Base-by-base conservation (phyloP, 768 basidiomycete genomes). In the Pluteus cervinus region DNA sequence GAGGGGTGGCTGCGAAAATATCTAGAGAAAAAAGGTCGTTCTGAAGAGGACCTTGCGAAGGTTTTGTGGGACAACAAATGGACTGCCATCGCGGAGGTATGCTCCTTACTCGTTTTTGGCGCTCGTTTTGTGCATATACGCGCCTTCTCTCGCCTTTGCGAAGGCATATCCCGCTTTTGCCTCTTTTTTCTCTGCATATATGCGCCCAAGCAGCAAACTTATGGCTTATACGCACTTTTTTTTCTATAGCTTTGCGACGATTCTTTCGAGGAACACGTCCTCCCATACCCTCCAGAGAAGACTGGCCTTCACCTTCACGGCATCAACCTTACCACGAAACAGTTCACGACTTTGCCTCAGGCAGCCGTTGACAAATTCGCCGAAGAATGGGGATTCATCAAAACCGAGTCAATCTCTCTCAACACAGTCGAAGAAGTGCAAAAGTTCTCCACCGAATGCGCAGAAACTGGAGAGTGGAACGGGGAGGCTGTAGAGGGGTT, bases 241-340 rank as follows among this genome's bases (percentile, higher is more conserved):
- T 18, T 22, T 7, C 26, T n/a, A 0, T 49, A 97, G 93, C 80
- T 99, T 5, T 99, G 96, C 55, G 96, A 99, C 52, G 96, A 99
- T 59, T 75, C 73, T 0, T 98, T 98, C 56, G 94, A 99, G 51
- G 94, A 98, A 54, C 96, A 99, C 51, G 94, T 98, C 38, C 73
- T 99, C 0, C 66, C 77, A 0, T 94, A 91, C 53, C 64, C 88
- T 0, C 69, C 77, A 3, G 81, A 94, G 14, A 76, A 78, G 41
- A 87, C 90, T 0, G 94, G 93, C 3, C 76, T 97, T 1, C 90
- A 97, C 50, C 72, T 98, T 0, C 96, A 98, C 62, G 94, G 94
- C 2, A 65, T 98, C 33, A 97, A 98, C 52, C 61, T 69, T 36
- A 78, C 75, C 44, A 64, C 75, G 4, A 71, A 70, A 37, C 65